phyloP scores from a whole-genome alignment of 495 filamentous ascomycete genomes.

The Peziza echinospora region DNA sequence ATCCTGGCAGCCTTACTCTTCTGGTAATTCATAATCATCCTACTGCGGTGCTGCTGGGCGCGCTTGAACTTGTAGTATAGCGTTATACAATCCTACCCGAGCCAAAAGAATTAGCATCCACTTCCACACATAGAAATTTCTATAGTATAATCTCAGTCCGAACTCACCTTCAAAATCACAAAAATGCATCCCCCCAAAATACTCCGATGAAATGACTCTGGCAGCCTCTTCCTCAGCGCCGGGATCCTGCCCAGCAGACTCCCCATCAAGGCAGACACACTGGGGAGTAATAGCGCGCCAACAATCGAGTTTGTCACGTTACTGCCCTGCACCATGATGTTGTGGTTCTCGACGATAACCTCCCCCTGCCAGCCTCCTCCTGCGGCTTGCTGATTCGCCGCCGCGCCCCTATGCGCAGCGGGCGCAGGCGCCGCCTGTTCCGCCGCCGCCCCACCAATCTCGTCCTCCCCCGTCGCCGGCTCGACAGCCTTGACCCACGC shows the following conservation, averaged over 20 bases:
- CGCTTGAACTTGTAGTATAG: constrained; percentile 21
- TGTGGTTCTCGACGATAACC: constrained; percentile 19
- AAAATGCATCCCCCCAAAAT: constrained; percentile 19
- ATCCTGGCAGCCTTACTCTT: too few species aligned
- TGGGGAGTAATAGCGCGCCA: constrained; percentile 17
- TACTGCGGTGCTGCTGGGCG: constrained; percentile 16
- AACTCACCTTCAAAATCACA: constrained; percentile 20
- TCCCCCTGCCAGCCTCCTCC: constrained; percentile 16
- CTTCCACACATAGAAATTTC: constrained; percentile 1
- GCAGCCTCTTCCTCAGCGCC: constrained; percentile 16
- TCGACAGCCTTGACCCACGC: constrained; percentile 18
- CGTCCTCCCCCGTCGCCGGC: constrained; percentile 14
- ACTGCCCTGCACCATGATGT: constrained; percentile 18
- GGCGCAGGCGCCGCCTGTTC: background rate
- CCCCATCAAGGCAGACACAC: constrained; percentile 15
- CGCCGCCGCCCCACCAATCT: background rate
- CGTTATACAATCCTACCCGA: constrained; percentile 18
- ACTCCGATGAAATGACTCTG: constrained; percentile 15
- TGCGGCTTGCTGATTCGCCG: constrained; percentile 4
- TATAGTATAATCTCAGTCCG: background rate
- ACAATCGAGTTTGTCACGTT: constrained; percentile 19
- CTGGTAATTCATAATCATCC: constrained; percentile 18
- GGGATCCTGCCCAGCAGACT: constrained; percentile 16
- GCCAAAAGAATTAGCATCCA: too few species aligned
- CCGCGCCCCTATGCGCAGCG: constrained; percentile 5